These are phyloP conservation scores for Ganoderma sp. DNA, from an alignment of 1,284 basidiomycete species.

Conservation along the genomic window DNA sequence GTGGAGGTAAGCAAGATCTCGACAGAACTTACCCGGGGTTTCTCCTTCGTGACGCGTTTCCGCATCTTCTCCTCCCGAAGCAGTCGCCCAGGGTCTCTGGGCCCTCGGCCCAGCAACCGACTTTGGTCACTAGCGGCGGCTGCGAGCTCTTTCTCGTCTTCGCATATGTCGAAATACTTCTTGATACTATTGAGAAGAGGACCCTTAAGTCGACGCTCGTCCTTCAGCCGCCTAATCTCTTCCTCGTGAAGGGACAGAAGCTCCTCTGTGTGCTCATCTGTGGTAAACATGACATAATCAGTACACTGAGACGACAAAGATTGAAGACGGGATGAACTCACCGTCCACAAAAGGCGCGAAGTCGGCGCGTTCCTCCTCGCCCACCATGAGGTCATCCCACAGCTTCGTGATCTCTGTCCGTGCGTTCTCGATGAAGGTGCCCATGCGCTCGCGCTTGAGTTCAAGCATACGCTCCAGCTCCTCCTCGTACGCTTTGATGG, in stretches of 20 bases:
- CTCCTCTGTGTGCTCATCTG: slow-evolving; percentile 90
- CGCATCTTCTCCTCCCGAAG: slow-evolving; percentile 97
- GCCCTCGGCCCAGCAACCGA: slow-evolving; percentile 78
- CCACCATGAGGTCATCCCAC: slow-evolving; percentile 89
- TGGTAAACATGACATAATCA: slow-evolving; percentile 18
- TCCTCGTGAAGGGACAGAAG: slow-evolving; percentile 88
- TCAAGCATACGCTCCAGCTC: slow-evolving; percentile 92
- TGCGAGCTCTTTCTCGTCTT: slow-evolving; percentile 88
- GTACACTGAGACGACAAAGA: not conserved
- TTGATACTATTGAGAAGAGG: slow-evolving; percentile 79
- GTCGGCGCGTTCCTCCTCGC: slow-evolving; percentile 81
- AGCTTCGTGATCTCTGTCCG: slow-evolving; percentile 81
- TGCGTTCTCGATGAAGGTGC: slow-evolving; percentile 83
- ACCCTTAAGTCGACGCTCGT: slow-evolving; percentile 80
- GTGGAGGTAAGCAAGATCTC: slow-evolving; percentile 5
- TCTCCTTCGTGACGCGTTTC: slow-evolving; percentile 93
- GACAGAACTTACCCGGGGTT: slow-evolving; percentile 78
- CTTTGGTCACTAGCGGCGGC: slow-evolving; percentile 81
- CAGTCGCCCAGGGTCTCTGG: slow-evolving; percentile 77
- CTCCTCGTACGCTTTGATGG: slow-evolving; percentile 81
- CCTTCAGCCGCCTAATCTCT: slow-evolving; percentile 81
- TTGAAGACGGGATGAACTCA: slow-evolving; percentile 43
- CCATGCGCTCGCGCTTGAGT: slow-evolving; percentile 88
- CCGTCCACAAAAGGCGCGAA: slow-evolving; percentile 85
- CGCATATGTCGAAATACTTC: slow-evolving; percentile 92